These are phyloP conservation scores for Cryptococcus sp. DNA, from an alignment of 1,284 basidiomycete genomes.

Conservation along the genomic window DNA sequence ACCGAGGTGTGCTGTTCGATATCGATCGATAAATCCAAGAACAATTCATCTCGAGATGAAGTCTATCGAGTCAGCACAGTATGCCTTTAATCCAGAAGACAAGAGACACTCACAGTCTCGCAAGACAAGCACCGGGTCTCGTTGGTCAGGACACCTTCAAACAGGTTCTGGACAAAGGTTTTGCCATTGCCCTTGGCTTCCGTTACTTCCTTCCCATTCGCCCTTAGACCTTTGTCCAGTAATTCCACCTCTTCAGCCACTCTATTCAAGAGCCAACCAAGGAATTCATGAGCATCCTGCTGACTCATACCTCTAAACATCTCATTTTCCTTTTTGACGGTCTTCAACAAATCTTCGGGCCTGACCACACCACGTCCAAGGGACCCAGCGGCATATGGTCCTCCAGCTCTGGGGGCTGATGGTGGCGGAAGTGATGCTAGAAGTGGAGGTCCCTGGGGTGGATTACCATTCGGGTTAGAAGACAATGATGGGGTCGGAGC, in stretches of 20 bases:
- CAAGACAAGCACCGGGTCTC: conserved; percentile 96
- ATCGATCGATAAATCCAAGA: conserved; percentile 95
- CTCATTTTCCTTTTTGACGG: conserved; percentile 81
- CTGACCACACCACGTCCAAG: conserved; percentile 75
- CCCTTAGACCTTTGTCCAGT: conserved; percentile 49
- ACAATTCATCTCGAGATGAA: conserved; percentile 92
- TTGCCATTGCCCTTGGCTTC: conserved; percentile 46
- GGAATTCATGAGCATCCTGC: conserved; percentile 95
- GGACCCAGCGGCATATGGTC: conserved; percentile 44
- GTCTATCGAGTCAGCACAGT: conserved; percentile 54
- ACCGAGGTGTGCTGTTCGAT: conserved; percentile 96
- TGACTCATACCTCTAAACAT: conserved; percentile 81
- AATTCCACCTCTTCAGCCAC: conserved; percentile 89
- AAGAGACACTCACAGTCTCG: conserved; percentile 68
- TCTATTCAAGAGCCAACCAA: conserved; percentile 89
- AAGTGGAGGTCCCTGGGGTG: conserved; percentile 34
- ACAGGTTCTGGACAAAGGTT: conserved; percentile 85
- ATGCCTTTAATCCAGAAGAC: conserved; percentile 2
- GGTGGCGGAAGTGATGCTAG: conserved; percentile 43
- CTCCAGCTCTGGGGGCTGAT: conserved; percentile 41
- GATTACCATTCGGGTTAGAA: conserved; percentile 5
- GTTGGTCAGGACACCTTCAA: conserved; percentile 89
- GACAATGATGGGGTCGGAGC: conserved; percentile 3
- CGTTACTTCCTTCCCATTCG: conserved; percentile 20
- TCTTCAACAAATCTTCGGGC: conserved; percentile 83